These are phyloP conservation scores for Malassezia restricta DNA, from an alignment of 1,284 basidiomycete species.

Conservation along the genomic window DNA sequence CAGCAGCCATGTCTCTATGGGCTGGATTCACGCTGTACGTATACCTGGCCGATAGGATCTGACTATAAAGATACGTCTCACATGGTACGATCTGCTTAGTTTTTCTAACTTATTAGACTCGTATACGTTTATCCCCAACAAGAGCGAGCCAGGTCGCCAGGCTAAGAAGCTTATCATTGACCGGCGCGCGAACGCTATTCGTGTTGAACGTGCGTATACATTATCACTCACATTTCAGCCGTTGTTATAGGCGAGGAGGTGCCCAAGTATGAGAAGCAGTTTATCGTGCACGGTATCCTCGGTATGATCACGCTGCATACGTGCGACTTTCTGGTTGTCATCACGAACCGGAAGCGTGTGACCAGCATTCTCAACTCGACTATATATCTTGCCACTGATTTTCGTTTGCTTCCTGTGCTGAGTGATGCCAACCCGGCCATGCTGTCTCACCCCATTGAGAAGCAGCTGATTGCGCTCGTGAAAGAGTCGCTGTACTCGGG, in stretches of 20 bases:
- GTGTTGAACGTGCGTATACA: conserved; percentile 1
- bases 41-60: not conserved
- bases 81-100: not conserved
- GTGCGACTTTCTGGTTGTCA: conserved; percentile 72
- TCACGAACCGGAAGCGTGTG: conserved; percentile 69
- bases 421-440: conserved; percentile 56
- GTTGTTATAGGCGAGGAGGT: not conserved
- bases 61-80: conserved; percentile 7
- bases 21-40: conserved; percentile 16
- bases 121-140: conserved; percentile 10
- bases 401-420: conserved; percentile 72
- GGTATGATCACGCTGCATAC: conserved; percentile 37
- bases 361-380: conserved; percentile 71
- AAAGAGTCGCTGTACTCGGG: conserved; percentile 70
- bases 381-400: conserved; percentile 79
- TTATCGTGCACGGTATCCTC: conserved; percentile 29
- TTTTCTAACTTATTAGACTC: not conserved
- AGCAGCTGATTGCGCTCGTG: conserved; percentile 71
- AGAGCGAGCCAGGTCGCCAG: conserved; percentile 3
- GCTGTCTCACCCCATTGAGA: conserved; percentile 67
- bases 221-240: not conserved
- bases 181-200: not conserved
- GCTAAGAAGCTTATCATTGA: conserved; percentile 13
- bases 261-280: conserved; percentile 18
- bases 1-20: conserved; percentile 12